A percentile compares a stretch with the other conserved stretches of the same genome.
phyloP scores from a whole-genome alignment of 2,329 filamentous ascomycete species.

The Cladosporium sp. region DNA sequence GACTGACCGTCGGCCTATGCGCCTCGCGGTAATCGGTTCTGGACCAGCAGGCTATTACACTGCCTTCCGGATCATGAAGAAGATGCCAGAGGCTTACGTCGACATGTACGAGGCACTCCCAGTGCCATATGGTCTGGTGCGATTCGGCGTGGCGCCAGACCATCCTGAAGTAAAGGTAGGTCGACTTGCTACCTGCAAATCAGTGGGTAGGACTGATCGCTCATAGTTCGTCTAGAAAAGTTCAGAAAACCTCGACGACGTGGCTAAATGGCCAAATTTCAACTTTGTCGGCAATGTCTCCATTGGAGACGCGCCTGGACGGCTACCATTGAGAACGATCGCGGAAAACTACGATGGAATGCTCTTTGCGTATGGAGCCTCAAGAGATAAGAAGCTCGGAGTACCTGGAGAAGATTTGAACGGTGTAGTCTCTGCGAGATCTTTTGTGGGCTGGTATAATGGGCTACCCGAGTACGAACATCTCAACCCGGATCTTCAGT shows the following conservation, averaged over 20 bases:
- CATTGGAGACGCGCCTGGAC: constrained; percentile 55
- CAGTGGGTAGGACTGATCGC: constrained; percentile 19
- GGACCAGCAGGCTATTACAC: constrained; percentile 97
- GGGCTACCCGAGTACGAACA: constrained; percentile 77
- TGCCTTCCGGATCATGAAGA: constrained; percentile 76
- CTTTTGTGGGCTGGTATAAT: constrained; percentile 99
- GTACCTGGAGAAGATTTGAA: constrained; percentile 75
- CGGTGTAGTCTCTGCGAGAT: constrained; percentile 81
- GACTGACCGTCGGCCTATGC: constrained; percentile 47
- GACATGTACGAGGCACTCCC: constrained; percentile 97
- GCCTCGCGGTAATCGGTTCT: constrained; percentile 85
- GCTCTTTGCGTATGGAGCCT: constrained; percentile 88
- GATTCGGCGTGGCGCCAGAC: constrained; percentile 96
- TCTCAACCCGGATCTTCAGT: constrained; percentile 68
- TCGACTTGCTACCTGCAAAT: neutral
- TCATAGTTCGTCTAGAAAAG: constrained; percentile 64
- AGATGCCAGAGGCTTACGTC: constrained; percentile 65
- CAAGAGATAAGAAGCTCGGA: constrained; percentile 72
- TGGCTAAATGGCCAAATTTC: constrained; percentile 77
- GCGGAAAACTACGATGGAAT: constrained; percentile 86
- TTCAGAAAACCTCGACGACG: constrained; percentile 86
- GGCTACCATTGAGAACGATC: constrained; percentile 63
- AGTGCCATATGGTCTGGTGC: constrained; percentile 85
- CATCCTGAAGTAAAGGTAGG: constrained; percentile 95
- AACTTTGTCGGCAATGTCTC: constrained; percentile 88